Conservation (phyloP, 179 eudicot genomes). For the Pouteria campechiana region DNA sequence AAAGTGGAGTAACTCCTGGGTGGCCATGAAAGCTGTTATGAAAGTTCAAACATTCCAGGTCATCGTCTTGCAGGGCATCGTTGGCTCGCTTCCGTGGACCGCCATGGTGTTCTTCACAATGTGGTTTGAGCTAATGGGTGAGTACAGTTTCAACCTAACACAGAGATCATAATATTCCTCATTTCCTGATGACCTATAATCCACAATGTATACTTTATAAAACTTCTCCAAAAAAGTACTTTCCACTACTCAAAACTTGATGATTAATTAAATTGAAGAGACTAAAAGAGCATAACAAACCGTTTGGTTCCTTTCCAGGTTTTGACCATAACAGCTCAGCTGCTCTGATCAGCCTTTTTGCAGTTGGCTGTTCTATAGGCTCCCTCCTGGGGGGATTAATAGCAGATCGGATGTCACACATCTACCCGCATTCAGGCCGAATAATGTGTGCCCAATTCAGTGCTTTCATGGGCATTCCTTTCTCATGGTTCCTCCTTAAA, state of each 20-base stretch:
- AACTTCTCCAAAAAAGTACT: too few relatives aligned
- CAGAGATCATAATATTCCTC: background rate
- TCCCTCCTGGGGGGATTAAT: constrained; percentile 64
- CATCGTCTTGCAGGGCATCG: constrained; percentile 87
- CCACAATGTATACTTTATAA: background rate
- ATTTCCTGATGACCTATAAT: background rate
- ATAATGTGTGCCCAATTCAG: constrained; percentile 89
- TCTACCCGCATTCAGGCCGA: constrained; percentile 67
- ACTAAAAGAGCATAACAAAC: too few relatives aligned
- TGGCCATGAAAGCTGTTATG: constrained; percentile 69
- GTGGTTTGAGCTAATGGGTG: constrained; percentile 95
- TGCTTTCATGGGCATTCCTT: constrained; percentile 88
- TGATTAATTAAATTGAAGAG: too few relatives aligned
- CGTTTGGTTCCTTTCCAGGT: constrained; percentile 34
- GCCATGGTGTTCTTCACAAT: constrained; percentile 89
- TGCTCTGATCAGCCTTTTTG: constrained; percentile 63
- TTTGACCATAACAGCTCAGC: constrained; percentile 80
- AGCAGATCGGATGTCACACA: constrained; percentile 50
- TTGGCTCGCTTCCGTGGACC: constrained; percentile 95
- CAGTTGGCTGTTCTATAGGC: constrained; percentile 66
- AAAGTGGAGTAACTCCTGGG: constrained; percentile 67
- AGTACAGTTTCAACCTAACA: constrained; percentile 6
- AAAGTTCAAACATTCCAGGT: constrained; percentile 76
- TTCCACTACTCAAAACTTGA: too few relatives aligned
- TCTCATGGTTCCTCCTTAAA: constrained; percentile 65